Conservation (phyloP, 768 basidiomycete genomes). For the Sporobolomyces phaffii region DNA sequence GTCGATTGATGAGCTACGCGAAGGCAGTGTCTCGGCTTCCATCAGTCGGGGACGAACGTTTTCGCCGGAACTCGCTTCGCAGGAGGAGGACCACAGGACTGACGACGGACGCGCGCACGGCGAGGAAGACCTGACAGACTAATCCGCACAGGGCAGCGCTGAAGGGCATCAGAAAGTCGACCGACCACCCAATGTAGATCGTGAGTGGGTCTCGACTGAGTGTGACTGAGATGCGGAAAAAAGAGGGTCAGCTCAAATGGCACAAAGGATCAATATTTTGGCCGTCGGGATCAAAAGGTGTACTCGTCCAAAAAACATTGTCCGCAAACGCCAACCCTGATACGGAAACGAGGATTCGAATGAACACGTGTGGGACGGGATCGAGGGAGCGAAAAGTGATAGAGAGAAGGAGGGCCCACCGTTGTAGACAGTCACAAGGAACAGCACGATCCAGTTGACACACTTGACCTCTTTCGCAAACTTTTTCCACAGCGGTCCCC, state of each 20-base stretch:
- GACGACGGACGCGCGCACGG: background rate
- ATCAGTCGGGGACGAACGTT: too few species aligned
- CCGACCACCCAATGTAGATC: background rate
- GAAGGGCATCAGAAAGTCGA: background rate
- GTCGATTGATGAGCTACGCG: background rate
- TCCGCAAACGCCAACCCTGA: background rate
- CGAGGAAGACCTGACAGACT: background rate
- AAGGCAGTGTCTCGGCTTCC: too few species aligned
- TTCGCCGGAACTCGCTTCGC: background rate
- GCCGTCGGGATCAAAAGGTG: background rate
- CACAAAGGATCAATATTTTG: too few species aligned
- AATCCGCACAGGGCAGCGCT: background rate
- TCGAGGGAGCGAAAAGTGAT: too few species aligned
- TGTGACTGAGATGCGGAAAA: background rate
- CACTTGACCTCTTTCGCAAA: background rate
- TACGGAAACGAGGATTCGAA: too few species aligned
- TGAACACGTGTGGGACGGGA: too few species aligned
- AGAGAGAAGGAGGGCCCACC: too few species aligned
- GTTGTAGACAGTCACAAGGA: background rate
- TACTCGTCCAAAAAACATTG: background rate
- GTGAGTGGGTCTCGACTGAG: background rate
- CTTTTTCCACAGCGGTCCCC: background rate
- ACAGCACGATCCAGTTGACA: background rate
- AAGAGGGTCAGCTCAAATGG: too few species aligned
- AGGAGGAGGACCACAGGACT: background rate